Conservation (phyloP, 2,329 filamentous ascomycete genomes). For the Thelonectria olida region DNA sequence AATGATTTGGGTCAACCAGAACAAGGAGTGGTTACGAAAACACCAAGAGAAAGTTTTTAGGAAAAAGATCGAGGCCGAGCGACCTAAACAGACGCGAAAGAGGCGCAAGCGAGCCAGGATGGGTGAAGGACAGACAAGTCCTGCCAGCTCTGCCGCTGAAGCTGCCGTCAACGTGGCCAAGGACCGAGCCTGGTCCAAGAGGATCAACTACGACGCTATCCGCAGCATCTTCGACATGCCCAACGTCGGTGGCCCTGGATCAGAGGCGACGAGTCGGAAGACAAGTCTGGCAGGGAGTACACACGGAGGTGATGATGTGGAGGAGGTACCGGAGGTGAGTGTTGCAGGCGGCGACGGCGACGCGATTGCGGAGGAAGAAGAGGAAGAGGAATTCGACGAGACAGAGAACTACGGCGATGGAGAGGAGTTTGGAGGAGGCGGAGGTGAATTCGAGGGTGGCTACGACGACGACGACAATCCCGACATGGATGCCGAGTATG, state of each 20-base stretch:
- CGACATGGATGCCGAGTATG: constrained; percentile 50
- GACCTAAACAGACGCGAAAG: constrained; percentile 66
- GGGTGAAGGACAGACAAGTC: constrained; percentile 71
- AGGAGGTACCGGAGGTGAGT: constrained; percentile 47
- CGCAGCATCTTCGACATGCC: constrained; percentile 64
- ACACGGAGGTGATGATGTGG: constrained; percentile 47
- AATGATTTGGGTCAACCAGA: constrained; percentile 92
- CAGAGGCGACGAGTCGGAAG: constrained; percentile 59
- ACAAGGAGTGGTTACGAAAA: constrained; percentile 90
- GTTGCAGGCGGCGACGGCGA: constrained; percentile 46
- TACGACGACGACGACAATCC: constrained; percentile 51
- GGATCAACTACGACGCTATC: constrained; percentile 77
- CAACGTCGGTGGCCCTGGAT: constrained; percentile 56
- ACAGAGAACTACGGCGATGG: constrained; percentile 44
- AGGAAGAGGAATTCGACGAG: constrained; percentile 49
- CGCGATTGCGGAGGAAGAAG: constrained; percentile 45
- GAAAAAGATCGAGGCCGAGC: constrained; percentile 69
- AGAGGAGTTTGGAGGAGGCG: constrained; percentile 45
- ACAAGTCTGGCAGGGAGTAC: constrained; percentile 50
- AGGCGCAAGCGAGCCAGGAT: constrained; percentile 65
- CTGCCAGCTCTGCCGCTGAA: constrained; percentile 74
- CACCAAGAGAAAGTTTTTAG: constrained; percentile 86
- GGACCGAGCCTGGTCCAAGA: constrained; percentile 74
- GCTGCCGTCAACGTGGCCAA: constrained; percentile 75
- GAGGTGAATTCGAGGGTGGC: constrained; percentile 41